Base-by-base conservation (phyloP, 176 grass and related monocot genomes). In the Cenchrus purpureus region DNA sequence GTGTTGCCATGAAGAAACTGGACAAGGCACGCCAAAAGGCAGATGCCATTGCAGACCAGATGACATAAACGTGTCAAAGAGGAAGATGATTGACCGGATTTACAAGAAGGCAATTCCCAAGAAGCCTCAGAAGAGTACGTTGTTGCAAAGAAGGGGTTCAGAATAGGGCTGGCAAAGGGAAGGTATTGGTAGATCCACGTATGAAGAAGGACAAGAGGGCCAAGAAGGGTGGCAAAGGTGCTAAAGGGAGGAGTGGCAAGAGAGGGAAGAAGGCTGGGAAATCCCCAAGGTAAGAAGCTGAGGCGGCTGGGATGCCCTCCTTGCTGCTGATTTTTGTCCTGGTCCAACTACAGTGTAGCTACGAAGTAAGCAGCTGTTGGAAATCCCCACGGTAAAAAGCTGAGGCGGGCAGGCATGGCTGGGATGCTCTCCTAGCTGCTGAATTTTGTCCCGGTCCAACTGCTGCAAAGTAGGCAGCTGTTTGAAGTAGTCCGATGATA, bases 141-240 rank as follows among this genome's bases (percentile, higher is more conserved):
- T 12, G 97, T 96, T 29, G 97, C 94, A 1, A 99, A 94, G 88
- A 99, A 99, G 82, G 94, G 0, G 97, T 99, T 66, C 68, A 78
- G 65, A 53, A 86, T 2, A 90, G 80, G 73, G 68, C 61, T 2
- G 95, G 95, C 49, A 98, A 95, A 77, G 95, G 95, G 11, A 95
- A 98, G 85, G 85, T 95, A 10, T 59, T 98, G 25, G 95, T 96
- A 52, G 95, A 98, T 76, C 88, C 76, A 2, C 83, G 95, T 58
- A 98, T 98, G 93, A 98, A 95, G 83, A 98, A 98, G 83, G 95
- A 98, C 77, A 90, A 92, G 60, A 87, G 96, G 60, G 81, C 81
- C 16, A 69, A 88, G 61, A 88, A 90, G 83, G 89, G 86, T 0
- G 65, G 84, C 65, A 94, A 87, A 16, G 85, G 77, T 6, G 91